Evolutionary conservation across 129 eudicot genomes (phyloP), one percentile per base, ranked within the genome.

Genomic region (Pittosporum tobira): DNA sequence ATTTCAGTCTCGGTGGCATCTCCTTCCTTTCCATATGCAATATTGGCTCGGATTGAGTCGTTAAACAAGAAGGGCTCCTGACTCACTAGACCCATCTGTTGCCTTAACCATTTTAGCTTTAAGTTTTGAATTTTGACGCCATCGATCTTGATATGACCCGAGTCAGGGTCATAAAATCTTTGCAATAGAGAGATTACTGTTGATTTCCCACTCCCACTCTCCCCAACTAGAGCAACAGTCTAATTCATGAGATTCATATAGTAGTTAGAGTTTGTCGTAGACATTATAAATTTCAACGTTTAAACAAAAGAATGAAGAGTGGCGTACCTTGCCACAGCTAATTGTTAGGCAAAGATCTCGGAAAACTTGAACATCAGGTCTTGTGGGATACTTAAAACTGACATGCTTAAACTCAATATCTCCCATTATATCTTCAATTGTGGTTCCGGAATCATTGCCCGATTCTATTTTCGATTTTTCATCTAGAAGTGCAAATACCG

Each of bases 201-300:
- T 34, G 79, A 74, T 51, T 74, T 74, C 30, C 79, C 79, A 11
- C 71, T 62, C 40, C 79, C 79, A 59, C 79, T 74, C 48, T 74
- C 79, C 29, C 79, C 79, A 26, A 74, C 75, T 2, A 74, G 55
- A 61, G 74, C 79, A 27, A 67, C 74, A 21, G 63, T 48, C 79
- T 74, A 70, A 31, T 9, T 21, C n/a, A 48, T 36, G 18, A 63
- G 26, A n/a, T 44, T 45, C 38, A 27, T 54, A 18, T n/a, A 4
- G 42, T 29, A 6, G 2, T 54, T 20, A 27, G 5, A 28, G 14
- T 29, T 6, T 29, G 59, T 27, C 28, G 4, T 28, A 12, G 1
- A 24, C 26, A 50, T 50, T n/a, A n/a, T n/a, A n/a, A n/a, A 21
- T 24, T 3, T 9, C 15, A 12, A 25, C 2, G 14, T 9, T 0